phyloP scores from a whole-genome alignment of 2,329 filamentous ascomycete genomes.

The Apiospora pterosperma region DNA sequence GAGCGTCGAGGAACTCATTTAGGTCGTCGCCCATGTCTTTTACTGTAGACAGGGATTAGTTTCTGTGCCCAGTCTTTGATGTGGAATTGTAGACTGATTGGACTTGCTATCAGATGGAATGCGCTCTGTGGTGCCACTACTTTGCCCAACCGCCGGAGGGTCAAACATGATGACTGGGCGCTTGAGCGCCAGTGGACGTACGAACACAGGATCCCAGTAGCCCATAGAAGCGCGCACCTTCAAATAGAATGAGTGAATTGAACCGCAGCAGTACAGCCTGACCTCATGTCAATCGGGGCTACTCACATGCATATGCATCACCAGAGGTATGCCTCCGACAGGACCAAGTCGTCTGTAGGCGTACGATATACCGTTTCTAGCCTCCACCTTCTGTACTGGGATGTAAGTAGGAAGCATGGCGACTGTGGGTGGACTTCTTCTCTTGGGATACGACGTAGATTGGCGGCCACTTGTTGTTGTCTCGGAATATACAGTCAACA shows the following conservation, averaged over 20 bases:
- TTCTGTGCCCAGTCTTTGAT: neutral
- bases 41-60: neutral
- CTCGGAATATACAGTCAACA: neutral
- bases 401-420: neutral
- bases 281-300: neutral
- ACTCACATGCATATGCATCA: slow-evolving; percentile 1
- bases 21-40: slow-evolving; percentile 3
- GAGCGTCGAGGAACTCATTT: neutral
- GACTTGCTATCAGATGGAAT: neutral
- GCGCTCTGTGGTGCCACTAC: neutral
- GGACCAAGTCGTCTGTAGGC: neutral
- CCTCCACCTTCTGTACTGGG: neutral
- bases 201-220: neutral
- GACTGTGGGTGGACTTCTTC: neutral
- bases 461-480: neutral
- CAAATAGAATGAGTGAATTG: no score
- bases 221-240: slow-evolving; percentile 2
- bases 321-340: neutral
- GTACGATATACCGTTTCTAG: neutral
- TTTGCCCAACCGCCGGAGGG: neutral
- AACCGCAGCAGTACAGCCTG: neutral
- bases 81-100: neutral
- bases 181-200: neutral
- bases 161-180: slow-evolving; percentile 2
- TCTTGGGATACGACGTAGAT: no score